Evolutionary conservation across 2,329 filamentous ascomycete species (phyloP), one percentile per base, ranked within the genome.

Genomic region (Claviceps sp.): DNA sequence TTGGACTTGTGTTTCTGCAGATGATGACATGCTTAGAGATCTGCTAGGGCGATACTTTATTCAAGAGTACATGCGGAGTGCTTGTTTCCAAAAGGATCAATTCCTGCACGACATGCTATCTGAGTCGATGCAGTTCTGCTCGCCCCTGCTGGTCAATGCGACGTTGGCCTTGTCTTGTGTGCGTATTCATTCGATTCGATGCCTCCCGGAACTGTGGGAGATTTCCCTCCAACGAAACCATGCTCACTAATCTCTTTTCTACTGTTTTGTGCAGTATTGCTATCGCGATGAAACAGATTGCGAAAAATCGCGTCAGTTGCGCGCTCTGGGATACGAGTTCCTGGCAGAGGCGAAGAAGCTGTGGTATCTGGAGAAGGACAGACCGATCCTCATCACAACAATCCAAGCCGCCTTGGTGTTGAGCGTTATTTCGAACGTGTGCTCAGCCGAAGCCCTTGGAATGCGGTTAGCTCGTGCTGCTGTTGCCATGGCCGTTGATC

Each of bases 281-380:
- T 30, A 39, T 40, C 37, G 17, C 17, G 47, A 40, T 24, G 14
- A 11, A 24, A 3, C n/a, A 11, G 54, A 58, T 5, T 59, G 62
- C 3, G 58, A 57, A 37, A 57, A 62, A 19, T 60, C 57, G 43
- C 63, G 61, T 60, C 60, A 58, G 13, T 59, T 63, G 3, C 47
- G 59, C 13, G 64, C 56, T 6, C 52, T 63, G 1, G 57, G 55
- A 0, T 66, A 66, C 42, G 57, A 58, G 7, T 65, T 67, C n/a
- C 50, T 64, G 8, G 60, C 64, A 1, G 64, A 68, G 55, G 61
- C 65, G 4, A 60, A 58, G 10, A 58, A 62, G 10, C 57, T 68
- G 7, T 62, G 64, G 59, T 61, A 68, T 11, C 52, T 62, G 1
- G 61, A 65, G 43, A 52, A 56, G 51, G 54, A 56, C 17, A 47